Conservation (phyloP, 495 filamentous ascomycete genomes). For the Halenospora varia region DNA sequence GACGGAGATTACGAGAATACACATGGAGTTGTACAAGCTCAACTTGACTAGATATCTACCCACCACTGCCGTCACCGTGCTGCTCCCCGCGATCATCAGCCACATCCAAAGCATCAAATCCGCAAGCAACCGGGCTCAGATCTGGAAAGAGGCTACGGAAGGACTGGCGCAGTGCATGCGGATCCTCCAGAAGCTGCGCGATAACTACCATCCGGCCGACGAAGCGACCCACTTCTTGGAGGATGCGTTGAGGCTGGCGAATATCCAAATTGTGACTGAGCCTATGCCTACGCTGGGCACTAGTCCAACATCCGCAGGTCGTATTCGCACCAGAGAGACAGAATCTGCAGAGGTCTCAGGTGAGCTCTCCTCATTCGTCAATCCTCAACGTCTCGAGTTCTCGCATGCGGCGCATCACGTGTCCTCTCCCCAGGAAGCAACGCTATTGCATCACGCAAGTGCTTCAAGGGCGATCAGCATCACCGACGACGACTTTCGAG, state of each 20-base stretch:
- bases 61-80: conserved; percentile 78
- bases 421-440: neutral
- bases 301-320: too few species aligned
- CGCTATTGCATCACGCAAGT: neutral
- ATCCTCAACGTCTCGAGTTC: neutral
- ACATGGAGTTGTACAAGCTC: conserved; percentile 60
- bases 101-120: conserved; percentile 82
- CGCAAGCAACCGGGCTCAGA: conserved; percentile 29
- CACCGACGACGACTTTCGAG: neutral
- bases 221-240: conserved; percentile 79
- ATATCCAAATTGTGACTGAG: conserved; percentile 39
- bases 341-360: neutral
- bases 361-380: neutral
- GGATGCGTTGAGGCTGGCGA: conserved; percentile 70
- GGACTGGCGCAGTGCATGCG: conserved; percentile 82
- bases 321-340: neutral
- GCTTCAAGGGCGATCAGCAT: neutral
- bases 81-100: conserved; percentile 82
- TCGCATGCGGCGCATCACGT: neutral
- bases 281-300: neutral
- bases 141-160: conserved; percentile 54
- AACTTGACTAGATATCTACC: conserved; percentile 72
- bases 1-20: conserved; percentile 71
- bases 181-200: conserved; percentile 70
- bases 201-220: conserved; percentile 80